Base-by-base conservation (phyloP, 1,284 basidiomycete genomes). In the Golubevia sp. region DNA sequence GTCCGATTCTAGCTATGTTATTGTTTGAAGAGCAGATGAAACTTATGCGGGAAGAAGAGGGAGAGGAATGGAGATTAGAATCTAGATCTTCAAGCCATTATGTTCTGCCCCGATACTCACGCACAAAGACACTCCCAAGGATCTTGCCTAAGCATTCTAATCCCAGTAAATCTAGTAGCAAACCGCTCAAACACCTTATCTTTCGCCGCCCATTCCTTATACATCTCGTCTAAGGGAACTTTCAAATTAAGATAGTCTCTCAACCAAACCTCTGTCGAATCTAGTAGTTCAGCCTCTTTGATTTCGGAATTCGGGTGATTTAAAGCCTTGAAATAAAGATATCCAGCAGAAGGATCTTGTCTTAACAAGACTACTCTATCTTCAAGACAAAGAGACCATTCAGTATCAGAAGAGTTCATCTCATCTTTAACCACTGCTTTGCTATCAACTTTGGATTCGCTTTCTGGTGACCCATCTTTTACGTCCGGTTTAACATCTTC, bases 21-120 rank as follows among this genome's bases (percentile, higher is more conserved):
- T 99, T 99, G 79, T 98, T 99, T 0, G 94, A 93, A 18, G 94
- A 97, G 78, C 96, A 99, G 70, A 99, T 97, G 85, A 99, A 99
- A 7, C 94, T 96, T 67, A 0, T 1, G 44, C 25, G 20, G 11
- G 20, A 20, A 23, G 52, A 54, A 20, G 30, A 34, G 21, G 24
- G 49, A 38, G 49, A 20, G 34, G 21, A n/a, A 2, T 38, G 15
- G 49, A 27, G 4, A 8, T 11, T 18, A 13, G 51, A 97, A 85
- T 34, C 4, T 34, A 34, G 30, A 34, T 34, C 11, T 34, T 11
- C 30, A 34, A 34, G 30, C n/a, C n/a, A n/a, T n/a, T n/a, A n/a
- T n/a, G n/a, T n/a, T n/a, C n/a, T n/a, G n/a, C n/a, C n/a, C n/a
- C n/a, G n/a, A 23, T 23, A 67, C 66, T 56, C 59, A 67, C 21